Conservation (phyloP, 306 rosid genomes). For the Albizia julibrissin region DNA sequence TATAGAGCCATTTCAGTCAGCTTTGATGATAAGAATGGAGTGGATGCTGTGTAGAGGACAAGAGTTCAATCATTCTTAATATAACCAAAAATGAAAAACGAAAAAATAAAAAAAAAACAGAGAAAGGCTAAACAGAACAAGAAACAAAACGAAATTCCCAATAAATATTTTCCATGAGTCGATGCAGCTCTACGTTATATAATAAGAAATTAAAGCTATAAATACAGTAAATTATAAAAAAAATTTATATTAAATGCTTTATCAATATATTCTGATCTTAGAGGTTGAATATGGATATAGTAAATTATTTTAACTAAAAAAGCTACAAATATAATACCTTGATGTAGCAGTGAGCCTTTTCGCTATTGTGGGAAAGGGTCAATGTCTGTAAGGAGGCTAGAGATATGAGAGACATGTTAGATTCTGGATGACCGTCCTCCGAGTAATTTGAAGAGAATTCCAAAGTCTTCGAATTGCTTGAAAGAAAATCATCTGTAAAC, state of each 20-base stretch:
- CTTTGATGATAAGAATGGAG: no score
- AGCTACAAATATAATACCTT: neutral
- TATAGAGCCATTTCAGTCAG: no score
- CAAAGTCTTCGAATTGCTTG: neutral
- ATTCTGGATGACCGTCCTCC: neutral
- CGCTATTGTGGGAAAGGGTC: neutral
- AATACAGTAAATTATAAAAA: no score
- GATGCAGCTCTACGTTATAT: neutral
- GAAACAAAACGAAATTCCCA: no score
- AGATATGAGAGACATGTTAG: neutral
- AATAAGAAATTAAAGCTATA: no score
- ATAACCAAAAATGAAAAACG: no score
- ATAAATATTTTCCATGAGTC: no score
- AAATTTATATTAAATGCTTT: neutral
- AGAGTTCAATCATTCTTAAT: no score
- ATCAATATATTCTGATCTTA: neutral
- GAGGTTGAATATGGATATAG: neutral
- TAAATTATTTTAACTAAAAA: neutral
- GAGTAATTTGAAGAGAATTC: neutral
- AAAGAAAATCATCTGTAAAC: constrained; percentile 2
- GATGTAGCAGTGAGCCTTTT: neutral
- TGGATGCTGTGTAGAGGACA: no score
- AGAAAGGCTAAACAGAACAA: no score
- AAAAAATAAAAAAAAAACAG: no score
- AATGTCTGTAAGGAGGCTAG: neutral